Conservation (phyloP, 495 filamentous ascomycete genomes). For the Staphylotrichum longicolle region DNA sequence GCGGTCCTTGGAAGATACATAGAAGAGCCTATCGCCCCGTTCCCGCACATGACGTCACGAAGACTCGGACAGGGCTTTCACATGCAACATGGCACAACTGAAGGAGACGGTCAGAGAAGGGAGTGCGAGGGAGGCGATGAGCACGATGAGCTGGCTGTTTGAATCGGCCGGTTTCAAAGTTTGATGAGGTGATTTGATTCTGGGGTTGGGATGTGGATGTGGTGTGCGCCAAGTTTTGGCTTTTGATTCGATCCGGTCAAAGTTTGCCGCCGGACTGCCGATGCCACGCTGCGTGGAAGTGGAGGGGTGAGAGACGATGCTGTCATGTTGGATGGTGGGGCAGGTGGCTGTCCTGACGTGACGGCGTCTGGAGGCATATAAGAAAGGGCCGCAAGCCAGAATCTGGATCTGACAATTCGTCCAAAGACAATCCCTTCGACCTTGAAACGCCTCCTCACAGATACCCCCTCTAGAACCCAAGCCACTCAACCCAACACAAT, state of each 20-base stretch:
- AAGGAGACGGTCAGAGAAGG: background rate
- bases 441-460: no score
- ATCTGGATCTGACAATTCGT: background rate
- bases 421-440: no score
- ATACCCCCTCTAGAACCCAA: no score
- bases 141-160: no score
- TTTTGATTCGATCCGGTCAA: background rate
- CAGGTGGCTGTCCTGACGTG: no score
- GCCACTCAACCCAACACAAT: background rate
- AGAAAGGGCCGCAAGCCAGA: background rate
- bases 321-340: no score
- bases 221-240: background rate
- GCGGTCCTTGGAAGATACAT: no score
- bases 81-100: constrained; percentile 4
- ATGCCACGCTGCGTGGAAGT: background rate
- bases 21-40: no score
- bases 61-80: background rate
- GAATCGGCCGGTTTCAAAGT: background rate
- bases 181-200: background rate
- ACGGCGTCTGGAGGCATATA: background rate
- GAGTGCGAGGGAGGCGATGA: background rate
- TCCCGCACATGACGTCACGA: constrained; percentile 6
- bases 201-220: background rate
- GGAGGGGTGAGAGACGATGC: background rate
- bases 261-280: background rate